These are phyloP conservation scores for Dictyostelium capitatum DNA, from an alignment of 78 protist species.

Conservation along the genomic window DNA sequence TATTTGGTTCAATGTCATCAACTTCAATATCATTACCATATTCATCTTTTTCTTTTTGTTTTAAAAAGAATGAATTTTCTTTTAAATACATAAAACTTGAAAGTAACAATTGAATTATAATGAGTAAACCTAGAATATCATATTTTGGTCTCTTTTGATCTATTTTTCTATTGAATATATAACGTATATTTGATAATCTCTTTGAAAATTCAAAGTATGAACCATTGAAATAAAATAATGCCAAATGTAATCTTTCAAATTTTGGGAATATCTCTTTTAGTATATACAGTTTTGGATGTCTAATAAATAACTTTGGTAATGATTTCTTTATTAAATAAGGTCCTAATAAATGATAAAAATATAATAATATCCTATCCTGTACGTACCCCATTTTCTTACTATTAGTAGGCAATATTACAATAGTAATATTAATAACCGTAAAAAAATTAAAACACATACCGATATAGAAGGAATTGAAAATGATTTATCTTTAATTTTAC, in stretches of 20 bases:
- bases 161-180: constrained; percentile 64
- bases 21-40: background rate
- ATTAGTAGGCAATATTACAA: too few species aligned
- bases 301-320: constrained; percentile 38
- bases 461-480: constrained; percentile 46
- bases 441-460: background rate
- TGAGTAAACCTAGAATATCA: constrained; percentile 49
- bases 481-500: constrained; percentile 56
- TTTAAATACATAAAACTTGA: constrained; percentile 29
- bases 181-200: constrained; percentile 48
- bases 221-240: constrained; percentile 61
- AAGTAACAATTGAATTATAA: constrained; percentile 41
- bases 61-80: constrained; percentile 33
- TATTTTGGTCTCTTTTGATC: constrained; percentile 68
- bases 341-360: constrained; percentile 42
- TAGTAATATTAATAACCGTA: background rate
- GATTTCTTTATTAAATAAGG: constrained; percentile 44
- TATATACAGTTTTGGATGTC: constrained; percentile 27
- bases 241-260: constrained; percentile 66
- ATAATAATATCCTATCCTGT: constrained; percentile 28
- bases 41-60: background rate
- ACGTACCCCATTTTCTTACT: too few species aligned
- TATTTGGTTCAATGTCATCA: background rate
- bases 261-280: constrained; percentile 66
- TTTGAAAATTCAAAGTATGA: constrained; percentile 64